phyloP scores from a whole-genome alignment of 2,329 filamentous ascomycete species.

The Beauveria scarabaeidicola region DNA sequence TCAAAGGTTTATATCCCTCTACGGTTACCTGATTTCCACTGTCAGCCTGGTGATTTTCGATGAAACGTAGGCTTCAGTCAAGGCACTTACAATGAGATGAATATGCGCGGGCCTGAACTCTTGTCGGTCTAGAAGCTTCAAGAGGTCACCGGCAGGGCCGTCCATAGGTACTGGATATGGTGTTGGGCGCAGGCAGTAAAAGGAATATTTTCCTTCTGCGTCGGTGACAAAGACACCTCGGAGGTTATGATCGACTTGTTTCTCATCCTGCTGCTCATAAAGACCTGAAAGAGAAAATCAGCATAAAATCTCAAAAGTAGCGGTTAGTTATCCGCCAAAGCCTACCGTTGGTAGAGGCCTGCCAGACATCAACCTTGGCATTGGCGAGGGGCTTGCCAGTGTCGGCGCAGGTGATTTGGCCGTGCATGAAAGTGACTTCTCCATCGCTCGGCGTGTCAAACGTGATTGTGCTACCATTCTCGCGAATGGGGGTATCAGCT shows the following conservation, averaged over 20 bases:
- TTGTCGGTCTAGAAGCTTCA: slow-evolving; percentile 27
- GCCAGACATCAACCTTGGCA: slow-evolving; percentile 69
- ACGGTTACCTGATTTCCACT: slow-evolving; percentile 29
- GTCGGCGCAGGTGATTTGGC: slow-evolving; percentile 43
- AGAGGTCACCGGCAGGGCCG: slow-evolving; percentile 25
- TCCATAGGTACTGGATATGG: slow-evolving; percentile 37
- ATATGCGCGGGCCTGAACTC: slow-evolving; percentile 30
- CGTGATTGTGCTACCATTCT: slow-evolving; percentile 63
- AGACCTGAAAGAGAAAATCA: slow-evolving; percentile 23
- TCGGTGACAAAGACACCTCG: slow-evolving; percentile 65
- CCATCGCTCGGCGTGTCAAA: slow-evolving; percentile 38
- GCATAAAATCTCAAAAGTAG: not conserved
- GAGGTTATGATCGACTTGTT: slow-evolving; percentile 65
- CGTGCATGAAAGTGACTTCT: slow-evolving; percentile 56
- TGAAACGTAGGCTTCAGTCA: too few relatives aligned
- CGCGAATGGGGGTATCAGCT: slow-evolving; percentile 57
- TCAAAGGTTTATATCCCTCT: slow-evolving; percentile 57
- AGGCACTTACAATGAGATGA: slow-evolving; percentile 24
- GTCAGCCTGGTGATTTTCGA: not conserved
- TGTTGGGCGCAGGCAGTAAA: slow-evolving; percentile 54
- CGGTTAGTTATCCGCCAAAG: too few relatives aligned
- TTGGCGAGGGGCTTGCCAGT: slow-evolving; percentile 57
- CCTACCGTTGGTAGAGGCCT: slow-evolving; percentile 62
- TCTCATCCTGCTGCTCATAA: slow-evolving; percentile 65
- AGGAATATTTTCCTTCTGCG: slow-evolving; percentile 51